phyloP scores from a whole-genome alignment of 2,329 filamentous ascomycete genomes.

The Berkeleyomyces basicola region DNA sequence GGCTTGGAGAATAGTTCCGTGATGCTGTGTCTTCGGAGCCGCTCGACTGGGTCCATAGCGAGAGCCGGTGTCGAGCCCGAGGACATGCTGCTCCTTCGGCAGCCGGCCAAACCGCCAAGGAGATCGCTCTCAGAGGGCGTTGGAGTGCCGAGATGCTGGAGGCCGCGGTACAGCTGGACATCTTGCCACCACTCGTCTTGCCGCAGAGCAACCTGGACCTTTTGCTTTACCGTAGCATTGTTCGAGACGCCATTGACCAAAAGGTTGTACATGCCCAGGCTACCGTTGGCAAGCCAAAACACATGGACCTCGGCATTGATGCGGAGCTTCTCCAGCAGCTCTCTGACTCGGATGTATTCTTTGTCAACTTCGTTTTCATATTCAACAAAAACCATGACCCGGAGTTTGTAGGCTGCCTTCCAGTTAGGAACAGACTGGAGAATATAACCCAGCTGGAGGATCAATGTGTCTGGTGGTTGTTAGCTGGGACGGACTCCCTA shows the following conservation, averaged over 20 bases:
- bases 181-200: slow-evolving; percentile 75
- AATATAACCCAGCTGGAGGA: slow-evolving; percentile 73
- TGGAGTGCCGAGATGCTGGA: slow-evolving; percentile 21
- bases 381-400: slow-evolving; percentile 77
- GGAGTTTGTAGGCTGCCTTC: slow-evolving; percentile 54
- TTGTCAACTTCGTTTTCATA: slow-evolving; percentile 73
- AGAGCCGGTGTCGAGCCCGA: neutral
- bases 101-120: neutral
- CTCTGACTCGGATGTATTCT: slow-evolving; percentile 54
- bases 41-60: neutral
- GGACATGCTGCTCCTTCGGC: neutral
- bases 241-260: slow-evolving; percentile 57
- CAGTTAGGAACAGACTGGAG: slow-evolving; percentile 66
- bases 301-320: slow-evolving; percentile 68
- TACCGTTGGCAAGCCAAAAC: slow-evolving; percentile 64
- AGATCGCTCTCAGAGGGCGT: neutral
- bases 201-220: slow-evolving; percentile 49
- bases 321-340: slow-evolving; percentile 61
- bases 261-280: slow-evolving; percentile 54
- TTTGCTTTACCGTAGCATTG: slow-evolving; percentile 31
- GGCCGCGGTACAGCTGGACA: slow-evolving; percentile 39
- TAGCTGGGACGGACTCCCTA: slow-evolving; percentile 12
- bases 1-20: slow-evolving; percentile 41
- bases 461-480: slow-evolving; percentile 43
- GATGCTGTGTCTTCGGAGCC: slow-evolving; percentile 6